phyloP scores from a whole-genome alignment of 805 yeast species.

The Brettanomyces anomalus region DNA sequence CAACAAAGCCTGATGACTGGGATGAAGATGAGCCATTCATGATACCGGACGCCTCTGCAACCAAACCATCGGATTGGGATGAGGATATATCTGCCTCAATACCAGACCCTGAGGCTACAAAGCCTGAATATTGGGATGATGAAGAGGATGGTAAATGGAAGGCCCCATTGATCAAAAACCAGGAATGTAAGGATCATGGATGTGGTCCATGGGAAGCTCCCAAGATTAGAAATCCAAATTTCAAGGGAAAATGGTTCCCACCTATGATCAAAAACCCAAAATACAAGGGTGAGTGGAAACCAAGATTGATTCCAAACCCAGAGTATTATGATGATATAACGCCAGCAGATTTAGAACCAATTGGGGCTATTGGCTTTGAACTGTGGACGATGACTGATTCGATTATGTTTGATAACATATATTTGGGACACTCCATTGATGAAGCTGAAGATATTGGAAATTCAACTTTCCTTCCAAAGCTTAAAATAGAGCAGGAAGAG shows the following conservation, averaged over 20 bases:
- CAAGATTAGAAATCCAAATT: constrained; percentile 54
- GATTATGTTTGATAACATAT: constrained; percentile 73
- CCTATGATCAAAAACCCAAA: constrained; percentile 65
- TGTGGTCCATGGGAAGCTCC: constrained; percentile 82
- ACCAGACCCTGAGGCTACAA: constrained; percentile 55
- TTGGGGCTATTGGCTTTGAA: constrained; percentile 82
- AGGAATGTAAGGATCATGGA: constrained; percentile 60
- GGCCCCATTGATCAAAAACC: constrained; percentile 64
- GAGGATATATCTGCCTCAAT: constrained; percentile 51
- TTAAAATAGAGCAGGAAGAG: constrained; percentile 37
- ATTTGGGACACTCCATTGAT: constrained; percentile 71
- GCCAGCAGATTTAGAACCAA: constrained; percentile 55
- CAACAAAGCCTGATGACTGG: constrained; percentile 75
- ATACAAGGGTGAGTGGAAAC: constrained; percentile 73
- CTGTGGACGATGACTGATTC: constrained; percentile 79
- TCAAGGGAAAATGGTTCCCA: constrained; percentile 71
- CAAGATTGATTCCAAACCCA: constrained; percentile 61
- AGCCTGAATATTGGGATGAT: constrained; percentile 82
- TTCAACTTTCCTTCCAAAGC: constrained; percentile 53
- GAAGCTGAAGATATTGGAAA: constrained; percentile 86
- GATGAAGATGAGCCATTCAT: constrained; percentile 58
- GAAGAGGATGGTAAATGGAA: constrained; percentile 84
- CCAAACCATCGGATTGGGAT: constrained; percentile 74
- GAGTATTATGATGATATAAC: constrained; percentile 46
- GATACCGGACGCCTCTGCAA: constrained; percentile 60